Evolutionary conservation across 768 basidiomycete genomes (phyloP).

Genomic region (Boletus tomentosulus): DNA sequence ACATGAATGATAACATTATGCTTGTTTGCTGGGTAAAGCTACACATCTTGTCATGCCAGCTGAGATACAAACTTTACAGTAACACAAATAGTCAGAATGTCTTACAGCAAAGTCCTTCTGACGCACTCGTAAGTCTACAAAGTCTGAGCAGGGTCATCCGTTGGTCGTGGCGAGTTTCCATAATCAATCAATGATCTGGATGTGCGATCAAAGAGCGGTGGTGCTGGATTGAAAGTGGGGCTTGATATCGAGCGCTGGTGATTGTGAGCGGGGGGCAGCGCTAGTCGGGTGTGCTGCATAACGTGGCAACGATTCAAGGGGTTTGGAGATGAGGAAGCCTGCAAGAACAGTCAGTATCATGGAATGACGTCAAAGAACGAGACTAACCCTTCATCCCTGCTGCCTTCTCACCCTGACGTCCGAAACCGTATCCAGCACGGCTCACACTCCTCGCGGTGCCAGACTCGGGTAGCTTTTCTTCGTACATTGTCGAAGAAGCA

Average conservation of each 20-base stretch:
- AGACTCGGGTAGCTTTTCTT: conserved; percentile 29
- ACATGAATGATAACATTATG: conserved; percentile 1
- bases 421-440: conserved; percentile 69
- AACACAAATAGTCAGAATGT: conserved; percentile 9
- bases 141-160: conserved; percentile 8
- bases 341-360: conserved; percentile 3
- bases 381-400: conserved; percentile 54
- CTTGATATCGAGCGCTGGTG: conserved; percentile 14
- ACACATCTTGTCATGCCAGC: conserved; percentile 22
- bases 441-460: conserved; percentile 17
- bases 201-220: conserved; percentile 23
- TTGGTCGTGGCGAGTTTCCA: conserved; percentile 15
- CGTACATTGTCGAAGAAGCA: conserved; percentile 27
- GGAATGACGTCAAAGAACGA: neutral
- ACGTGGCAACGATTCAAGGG: conserved; percentile 57
- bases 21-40: conserved; percentile 18
- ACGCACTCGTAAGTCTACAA: conserved; percentile 12
- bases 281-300: conserved; percentile 43
- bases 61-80: conserved; percentile 20
- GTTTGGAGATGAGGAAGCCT: conserved; percentile 59
- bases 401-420: conserved; percentile 71
- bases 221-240: conserved; percentile 27
- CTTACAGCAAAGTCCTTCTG: conserved; percentile 14
- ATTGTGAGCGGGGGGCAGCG: conserved; percentile 18
- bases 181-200: conserved; percentile 18